These are phyloP conservation scores for Saturnispora saitoi DNA, from an alignment of 805 yeast species.

Conservation along the genomic window DNA sequence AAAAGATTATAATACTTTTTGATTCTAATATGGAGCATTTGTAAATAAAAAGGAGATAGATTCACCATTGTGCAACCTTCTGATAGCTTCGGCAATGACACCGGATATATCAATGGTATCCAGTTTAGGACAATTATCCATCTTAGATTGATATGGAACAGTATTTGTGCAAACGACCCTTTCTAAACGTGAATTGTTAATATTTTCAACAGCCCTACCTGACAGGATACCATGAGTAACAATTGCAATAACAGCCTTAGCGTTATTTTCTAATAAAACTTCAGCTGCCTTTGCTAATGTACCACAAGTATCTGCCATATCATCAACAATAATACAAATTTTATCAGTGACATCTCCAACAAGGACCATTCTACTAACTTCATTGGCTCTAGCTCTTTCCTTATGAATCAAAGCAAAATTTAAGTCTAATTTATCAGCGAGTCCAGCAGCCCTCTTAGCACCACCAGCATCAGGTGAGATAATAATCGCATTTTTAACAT, in stretches of 20 bases:
- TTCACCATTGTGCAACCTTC: slow-evolving; percentile 83
- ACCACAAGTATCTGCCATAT: slow-evolving; percentile 89
- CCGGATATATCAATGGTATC: slow-evolving; percentile 66
- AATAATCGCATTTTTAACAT: slow-evolving; percentile 55
- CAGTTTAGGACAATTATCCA: slow-evolving; percentile 48
- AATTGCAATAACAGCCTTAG: slow-evolving; percentile 68
- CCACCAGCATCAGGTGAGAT: slow-evolving; percentile 90
- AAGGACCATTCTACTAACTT: slow-evolving; percentile 74
- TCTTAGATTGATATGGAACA: slow-evolving; percentile 64
- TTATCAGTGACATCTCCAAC: slow-evolving; percentile 79
- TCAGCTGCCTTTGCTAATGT: slow-evolving; percentile 80
- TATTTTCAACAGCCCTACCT: slow-evolving; percentile 64
- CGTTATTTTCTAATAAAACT: slow-evolving; percentile 56
- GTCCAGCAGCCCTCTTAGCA: slow-evolving; percentile 79
- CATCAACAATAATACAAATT: slow-evolving; percentile 72
- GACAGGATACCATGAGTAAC: slow-evolving; percentile 77
- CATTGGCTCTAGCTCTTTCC: slow-evolving; percentile 77
- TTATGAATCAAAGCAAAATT: slow-evolving; percentile 81
- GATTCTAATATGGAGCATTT: slow-evolving; percentile 43
- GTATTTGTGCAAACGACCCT: slow-evolving; percentile 74
- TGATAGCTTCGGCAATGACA: slow-evolving; percentile 70
- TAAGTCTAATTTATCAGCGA: slow-evolving; percentile 71
- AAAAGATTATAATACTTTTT: not conserved
- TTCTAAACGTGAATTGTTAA: slow-evolving; percentile 59
- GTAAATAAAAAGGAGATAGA: slow-evolving; percentile 73